Conservation (phyloP, 768 basidiomycete genomes). For the Termitomyces heimii region DNA sequence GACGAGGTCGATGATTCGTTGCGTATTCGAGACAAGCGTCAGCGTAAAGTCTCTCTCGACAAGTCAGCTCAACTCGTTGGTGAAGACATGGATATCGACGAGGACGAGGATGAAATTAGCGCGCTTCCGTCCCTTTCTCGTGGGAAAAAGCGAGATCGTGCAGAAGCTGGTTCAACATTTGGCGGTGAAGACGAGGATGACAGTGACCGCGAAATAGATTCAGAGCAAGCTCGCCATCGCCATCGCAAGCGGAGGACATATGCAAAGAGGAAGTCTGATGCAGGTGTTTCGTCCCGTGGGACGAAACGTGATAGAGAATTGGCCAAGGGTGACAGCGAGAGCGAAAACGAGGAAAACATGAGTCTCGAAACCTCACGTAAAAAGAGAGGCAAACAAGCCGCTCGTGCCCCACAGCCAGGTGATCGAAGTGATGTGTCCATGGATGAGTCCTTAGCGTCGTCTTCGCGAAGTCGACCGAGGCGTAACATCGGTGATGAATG, state of each 20-base stretch:
- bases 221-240: conserved; percentile 36
- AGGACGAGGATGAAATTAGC: conserved; percentile 36
- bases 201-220: conserved; percentile 29
- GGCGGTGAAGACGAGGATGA: conserved; percentile 53
- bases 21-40: conserved; percentile 44
- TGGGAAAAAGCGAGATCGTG: conserved; percentile 74
- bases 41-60: conserved; percentile 47
- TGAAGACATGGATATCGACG: conserved; percentile 43
- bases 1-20: conserved; percentile 28
- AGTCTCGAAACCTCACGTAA: conserved; percentile 31
- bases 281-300: conserved; percentile 34
- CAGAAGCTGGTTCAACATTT: conserved; percentile 67
- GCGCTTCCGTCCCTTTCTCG: conserved; percentile 33
- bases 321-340: conserved; percentile 40
- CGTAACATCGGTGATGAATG: conserved; percentile 65
- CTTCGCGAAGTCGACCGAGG: conserved; percentile 48
- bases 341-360: conserved; percentile 27
- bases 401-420: conserved; percentile 22
- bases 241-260: conserved; percentile 55
- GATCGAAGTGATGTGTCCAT: conserved; percentile 41
- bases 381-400: conserved; percentile 47
- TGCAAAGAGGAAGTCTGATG: conserved; percentile 46
- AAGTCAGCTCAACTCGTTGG: conserved; percentile 29
- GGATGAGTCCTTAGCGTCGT: conserved; percentile 42
- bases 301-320: conserved; percentile 63